Evolutionary conservation across 2,329 filamentous ascomycete genomes (phyloP).

Genomic region (Aureobasidium musti): DNA sequence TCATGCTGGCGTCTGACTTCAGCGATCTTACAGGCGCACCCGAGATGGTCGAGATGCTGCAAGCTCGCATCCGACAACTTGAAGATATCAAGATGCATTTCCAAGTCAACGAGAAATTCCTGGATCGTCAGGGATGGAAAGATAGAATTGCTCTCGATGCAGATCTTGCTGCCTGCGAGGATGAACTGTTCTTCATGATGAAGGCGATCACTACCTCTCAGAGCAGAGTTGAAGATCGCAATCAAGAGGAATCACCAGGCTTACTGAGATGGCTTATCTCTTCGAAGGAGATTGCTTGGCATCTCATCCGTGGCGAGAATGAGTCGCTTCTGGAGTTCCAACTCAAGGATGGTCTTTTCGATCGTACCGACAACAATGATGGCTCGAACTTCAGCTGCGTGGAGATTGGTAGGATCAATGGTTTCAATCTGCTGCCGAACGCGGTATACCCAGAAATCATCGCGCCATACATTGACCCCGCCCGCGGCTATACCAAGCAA

Average conservation of each 20-base stretch:
- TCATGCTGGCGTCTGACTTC: constrained; percentile 98
- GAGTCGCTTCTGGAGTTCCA: constrained; percentile 92
- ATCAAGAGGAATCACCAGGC: constrained; percentile 64
- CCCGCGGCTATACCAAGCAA: constrained; percentile 55
- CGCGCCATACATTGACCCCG: constrained; percentile 75
- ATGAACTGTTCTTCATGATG: constrained; percentile 99
- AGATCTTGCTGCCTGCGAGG: constrained; percentile 85
- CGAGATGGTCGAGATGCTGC: constrained; percentile 85
- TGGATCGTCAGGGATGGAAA: constrained; percentile 89
- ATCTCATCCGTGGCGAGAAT: constrained; percentile 82
- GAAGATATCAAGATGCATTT: constrained; percentile 97
- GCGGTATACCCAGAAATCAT: constrained; percentile 97
- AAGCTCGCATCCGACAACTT: constrained; percentile 88
- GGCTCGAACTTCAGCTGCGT: constrained; percentile 94
- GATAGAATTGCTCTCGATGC: constrained; percentile 86
- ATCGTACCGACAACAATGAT: constrained; percentile 94
- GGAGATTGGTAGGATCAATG: constrained; percentile 82
- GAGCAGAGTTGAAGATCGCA: constrained; percentile 73
- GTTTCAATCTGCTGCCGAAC: constrained; percentile 84
- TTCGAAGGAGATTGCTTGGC: constrained; percentile 96
- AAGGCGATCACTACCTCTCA: constrained; percentile 98
- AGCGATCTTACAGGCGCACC: constrained; percentile 93
- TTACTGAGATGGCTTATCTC: constrained; percentile 89
- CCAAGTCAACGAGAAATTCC: constrained; percentile 82
- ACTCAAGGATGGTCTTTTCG: constrained; percentile 85